Evolutionary conservation across 805 yeast genomes (phyloP), one percentile per base, ranked within the genome.

Genomic region (Ogataea pini): DNA sequence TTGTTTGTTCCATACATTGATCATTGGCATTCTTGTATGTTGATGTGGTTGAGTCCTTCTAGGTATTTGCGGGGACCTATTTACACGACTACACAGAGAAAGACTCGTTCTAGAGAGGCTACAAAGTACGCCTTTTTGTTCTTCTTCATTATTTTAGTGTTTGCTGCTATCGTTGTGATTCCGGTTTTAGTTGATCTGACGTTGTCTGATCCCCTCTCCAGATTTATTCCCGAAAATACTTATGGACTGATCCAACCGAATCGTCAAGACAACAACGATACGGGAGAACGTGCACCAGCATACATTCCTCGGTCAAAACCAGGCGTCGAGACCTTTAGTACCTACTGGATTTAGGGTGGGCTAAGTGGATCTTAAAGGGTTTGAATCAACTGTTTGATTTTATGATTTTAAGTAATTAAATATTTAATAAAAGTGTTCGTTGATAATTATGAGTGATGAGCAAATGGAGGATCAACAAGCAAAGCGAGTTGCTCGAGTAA

Each of bases 241-340:
- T 52, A 42, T 42, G 78, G 78, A 2, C 56, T 82, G 33, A 60
- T 83, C 7, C 90, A 85, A 60, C 89, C 90, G 1, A 75, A 69
- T 32, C 59, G 67, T 33, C 87, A 83, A 58, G 71, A 77, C 38
- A 81, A 83, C 54, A 83, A 85, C 57, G 89, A 85, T 59, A 84
- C 89, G 0, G 89, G 89, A 0, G 69, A 59, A 0, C 64, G 63
- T 40, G 86, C 85, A 0, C 85, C 86, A 0, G 44, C 64, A 1
- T 64, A 69, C 9, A 70, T 81, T 13, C 54, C 69, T 13, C 66
- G 59, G n/a, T 29, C 49, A 2, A 63, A 54, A 28, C 70, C 70
- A 17, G 56, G 51, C 4, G 51, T 49, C 1, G 56, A 51, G 17
- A 54, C 56, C 7, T 57, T 47, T 24, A 54, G 49, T 9, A 61